Evolutionary conservation across 2,329 filamentous ascomycete species (phyloP).

Genomic region (Ceratocystis harringtonii): DNA sequence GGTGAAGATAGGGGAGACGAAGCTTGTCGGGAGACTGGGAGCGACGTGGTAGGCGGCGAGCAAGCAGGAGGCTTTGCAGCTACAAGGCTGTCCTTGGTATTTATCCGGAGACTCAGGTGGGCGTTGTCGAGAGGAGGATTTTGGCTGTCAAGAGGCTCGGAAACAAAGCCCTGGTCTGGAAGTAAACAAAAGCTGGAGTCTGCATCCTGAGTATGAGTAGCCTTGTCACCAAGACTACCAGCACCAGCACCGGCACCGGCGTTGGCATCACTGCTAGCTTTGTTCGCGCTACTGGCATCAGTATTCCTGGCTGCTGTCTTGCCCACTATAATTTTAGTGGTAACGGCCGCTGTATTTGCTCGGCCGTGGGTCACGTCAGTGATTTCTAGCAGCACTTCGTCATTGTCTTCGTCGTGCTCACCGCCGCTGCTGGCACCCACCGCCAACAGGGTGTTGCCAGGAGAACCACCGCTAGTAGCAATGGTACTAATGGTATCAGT

Average conservation of each 20-base stretch:
- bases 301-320: slow-evolving; percentile 5
- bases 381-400: slow-evolving; percentile 4
- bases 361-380: slow-evolving; percentile 8
- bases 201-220: slow-evolving; percentile 19
- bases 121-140: slow-evolving; percentile 11
- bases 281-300: slow-evolving; percentile 21
- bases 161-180: neutral
- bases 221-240: neutral
- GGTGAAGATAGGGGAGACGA: neutral
- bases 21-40: too few relatives aligned
- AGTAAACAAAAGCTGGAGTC: slow-evolving; percentile 34
- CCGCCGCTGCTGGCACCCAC: neutral
- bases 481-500: neutral
- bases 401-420: neutral
- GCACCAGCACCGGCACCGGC: neutral
- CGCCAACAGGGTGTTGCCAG: neutral
- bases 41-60: too few relatives aligned
- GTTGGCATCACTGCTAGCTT: slow-evolving; percentile 25
- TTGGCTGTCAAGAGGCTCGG: slow-evolving; percentile 2
- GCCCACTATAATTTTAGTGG: slow-evolving; percentile 11
- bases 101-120: slow-evolving; percentile 11
- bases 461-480: neutral
- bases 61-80: neutral
- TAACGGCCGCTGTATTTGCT: slow-evolving; percentile 16
- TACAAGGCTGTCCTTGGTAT: neutral